phyloP scores from a whole-genome alignment of 805 yeast species.

The Debaryomyces maramus region DNA sequence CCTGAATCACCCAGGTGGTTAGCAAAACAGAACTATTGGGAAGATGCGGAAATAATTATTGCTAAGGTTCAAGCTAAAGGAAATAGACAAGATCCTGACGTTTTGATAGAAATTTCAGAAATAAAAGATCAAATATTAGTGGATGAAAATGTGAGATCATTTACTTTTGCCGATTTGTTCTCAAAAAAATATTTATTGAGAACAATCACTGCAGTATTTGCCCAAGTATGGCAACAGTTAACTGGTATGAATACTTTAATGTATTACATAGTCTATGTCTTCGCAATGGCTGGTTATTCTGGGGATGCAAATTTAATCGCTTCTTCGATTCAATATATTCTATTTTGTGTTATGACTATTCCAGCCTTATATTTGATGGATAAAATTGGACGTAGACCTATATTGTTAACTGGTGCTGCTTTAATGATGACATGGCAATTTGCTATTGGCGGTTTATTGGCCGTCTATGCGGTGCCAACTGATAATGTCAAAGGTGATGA shows the following conservation, averaged over 20 bases:
- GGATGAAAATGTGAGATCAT: slow-evolving; percentile 47
- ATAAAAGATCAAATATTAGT: slow-evolving; percentile 46
- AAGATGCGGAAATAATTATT: slow-evolving; percentile 29
- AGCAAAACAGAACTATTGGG: slow-evolving; percentile 32
- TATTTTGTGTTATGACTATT: slow-evolving; percentile 52
- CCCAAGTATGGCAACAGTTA: slow-evolving; percentile 57
- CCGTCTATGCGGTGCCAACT: slow-evolving; percentile 32
- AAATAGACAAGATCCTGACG: slow-evolving; percentile 32
- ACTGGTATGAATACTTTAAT: slow-evolving; percentile 64
- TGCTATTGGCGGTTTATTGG: slow-evolving; percentile 31
- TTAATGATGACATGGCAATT: slow-evolving; percentile 38
- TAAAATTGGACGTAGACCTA: slow-evolving; percentile 61
- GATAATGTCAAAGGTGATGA: slow-evolving; percentile 19
- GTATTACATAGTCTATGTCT: slow-evolving; percentile 60
- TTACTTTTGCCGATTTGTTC: slow-evolving; percentile 49
- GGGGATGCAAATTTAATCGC: slow-evolving; percentile 49
- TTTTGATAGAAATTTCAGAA: slow-evolving; percentile 26
- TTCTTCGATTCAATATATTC: slow-evolving; percentile 54
- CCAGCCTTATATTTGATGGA: slow-evolving; percentile 60
- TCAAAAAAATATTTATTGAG: slow-evolving; percentile 44
- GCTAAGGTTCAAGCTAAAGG: slow-evolving; percentile 26
- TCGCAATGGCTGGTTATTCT: slow-evolving; percentile 56
- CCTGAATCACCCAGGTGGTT: slow-evolving; percentile 37
- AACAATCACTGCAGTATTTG: slow-evolving; percentile 48
- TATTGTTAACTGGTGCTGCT: slow-evolving; percentile 46